Evolutionary conservation across 192 early-diverging fungal species (phyloP).

Genomic region (Chytriomyces hyalinus): DNA sequence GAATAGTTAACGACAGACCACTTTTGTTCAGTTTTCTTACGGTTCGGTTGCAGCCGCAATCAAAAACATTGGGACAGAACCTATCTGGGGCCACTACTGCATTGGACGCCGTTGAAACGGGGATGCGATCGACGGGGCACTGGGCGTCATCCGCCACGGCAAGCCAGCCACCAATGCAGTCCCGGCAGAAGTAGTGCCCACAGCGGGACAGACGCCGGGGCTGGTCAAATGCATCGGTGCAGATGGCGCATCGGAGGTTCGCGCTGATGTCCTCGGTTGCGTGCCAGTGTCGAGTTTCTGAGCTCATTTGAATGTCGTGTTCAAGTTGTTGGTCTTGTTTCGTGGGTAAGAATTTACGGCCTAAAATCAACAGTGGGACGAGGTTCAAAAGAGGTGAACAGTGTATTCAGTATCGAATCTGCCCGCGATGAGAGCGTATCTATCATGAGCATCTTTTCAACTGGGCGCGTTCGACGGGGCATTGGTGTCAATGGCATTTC

Average conservation of each 20-base stretch:
- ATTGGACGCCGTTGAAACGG: constrained; percentile 3
- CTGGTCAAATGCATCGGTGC: constrained; percentile 3
- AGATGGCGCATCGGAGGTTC: constrained; percentile 26
- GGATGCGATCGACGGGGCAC: constrained; percentile 12
- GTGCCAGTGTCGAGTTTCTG: not conserved
- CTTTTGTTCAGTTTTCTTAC: too few species aligned
- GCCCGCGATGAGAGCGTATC: not conserved
- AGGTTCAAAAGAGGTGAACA: not conserved
- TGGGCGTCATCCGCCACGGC: not conserved
- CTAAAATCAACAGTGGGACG: not conserved
- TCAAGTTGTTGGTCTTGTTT: not conserved
- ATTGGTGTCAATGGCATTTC: too few species aligned
- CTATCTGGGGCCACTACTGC: constrained; percentile 3
- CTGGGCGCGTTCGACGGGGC: too few species aligned
- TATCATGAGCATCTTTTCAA: too few species aligned
- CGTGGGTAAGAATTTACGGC: not conserved
- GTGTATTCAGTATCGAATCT: not conserved
- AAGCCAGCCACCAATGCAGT: constrained; percentile 11
- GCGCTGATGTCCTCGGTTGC: not conserved
- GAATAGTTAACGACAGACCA: too few species aligned
- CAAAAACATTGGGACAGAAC: not conserved
- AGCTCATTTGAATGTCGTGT: not conserved
- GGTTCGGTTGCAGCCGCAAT: too few species aligned
- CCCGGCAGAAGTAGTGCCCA: constrained; percentile 29
- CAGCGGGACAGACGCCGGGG: constrained; percentile 13